phyloP scores from a whole-genome alignment of 179 eudicot genomes.

The Silene noctiflora region DNA sequence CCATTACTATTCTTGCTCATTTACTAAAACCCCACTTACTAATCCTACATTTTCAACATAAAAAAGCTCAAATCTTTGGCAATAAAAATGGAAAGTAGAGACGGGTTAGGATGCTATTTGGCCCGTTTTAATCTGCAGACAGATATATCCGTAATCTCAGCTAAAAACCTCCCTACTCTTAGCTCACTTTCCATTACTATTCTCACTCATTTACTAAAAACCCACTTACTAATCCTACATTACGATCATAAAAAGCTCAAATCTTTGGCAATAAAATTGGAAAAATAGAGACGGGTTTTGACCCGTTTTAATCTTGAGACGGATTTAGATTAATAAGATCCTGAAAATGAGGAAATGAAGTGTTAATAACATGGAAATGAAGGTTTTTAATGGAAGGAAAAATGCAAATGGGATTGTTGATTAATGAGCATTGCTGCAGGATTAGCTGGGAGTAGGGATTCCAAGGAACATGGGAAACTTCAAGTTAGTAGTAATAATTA shows the following conservation, averaged over 20 bases:
- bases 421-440: not conserved
- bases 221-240: not conserved
- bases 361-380: not conserved
- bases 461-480: constrained; percentile 15
- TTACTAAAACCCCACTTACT: not conserved
- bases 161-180: too few relatives aligned
- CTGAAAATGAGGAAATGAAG: constrained; percentile 25
- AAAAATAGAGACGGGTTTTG: constrained; percentile 4
- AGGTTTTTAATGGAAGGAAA: not conserved
- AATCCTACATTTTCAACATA: constrained; percentile 3
- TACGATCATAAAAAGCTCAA: constrained; percentile 15
- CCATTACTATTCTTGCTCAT: constrained; percentile 19
- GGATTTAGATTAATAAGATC: constrained; percentile 20
- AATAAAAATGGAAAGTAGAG: not conserved
- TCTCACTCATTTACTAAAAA: not conserved
- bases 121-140: too few relatives aligned
- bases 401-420: not conserved
- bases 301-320: not conserved
- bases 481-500: not conserved
- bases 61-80: constrained; percentile 8
- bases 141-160: too few relatives aligned
- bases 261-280: not conserved
- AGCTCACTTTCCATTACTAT: constrained; percentile 22
- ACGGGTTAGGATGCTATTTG: not conserved
- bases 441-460: not conserved